Base-by-base conservation (phyloP, 129 eudicot genomes). In the Centella asiatica region DNA sequence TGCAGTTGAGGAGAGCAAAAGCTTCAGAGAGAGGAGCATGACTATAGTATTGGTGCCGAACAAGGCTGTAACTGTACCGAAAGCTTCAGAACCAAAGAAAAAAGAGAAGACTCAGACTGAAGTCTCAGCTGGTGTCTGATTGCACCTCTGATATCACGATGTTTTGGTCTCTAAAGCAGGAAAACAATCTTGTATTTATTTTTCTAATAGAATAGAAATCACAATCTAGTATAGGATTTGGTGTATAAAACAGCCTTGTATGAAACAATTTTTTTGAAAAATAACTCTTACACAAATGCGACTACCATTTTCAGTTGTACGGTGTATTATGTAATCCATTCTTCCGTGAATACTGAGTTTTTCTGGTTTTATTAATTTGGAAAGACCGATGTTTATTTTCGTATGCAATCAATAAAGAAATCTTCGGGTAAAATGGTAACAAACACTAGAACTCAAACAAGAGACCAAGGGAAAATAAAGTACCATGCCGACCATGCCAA, bases 1-100 rank as follows among this genome's bases (percentile, higher is more conserved):
- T 67, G 98, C 85, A 46, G 59, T 69, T 6, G 94, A 86, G 83
- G 98, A 90, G 68, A 70, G 72, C 69, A 86, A 84, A 64, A 84
- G 69, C 57, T 83, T 84, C 28, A 75, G 49, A 53, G 95, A 86
- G 32, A 84, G 77, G 66, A 81, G 79, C 76, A 77, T 90, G 68
- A 79, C 60, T 46, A 68, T 81, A 57, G 77, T 90, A 23, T 73
- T 90, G 78, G 66, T 81, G 47, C 97, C 97, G 26, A 90, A 86
- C 68, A 86, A 86, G 74, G 78, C 66, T 12, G 64, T 72, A 1
- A 15, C 59, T 60, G 47, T 71, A 68, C 89, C 72, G 63, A 90
- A 81, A 69, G 58, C 81, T 49, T 71, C 66, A 64, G 95, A 80
- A 52, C 83, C 88, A 56, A 83, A 80, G 81, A 76, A 67, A 45